Evolutionary conservation across 2,329 filamentous ascomycete species (phyloP).

Genomic region (Botrytis squamosa): DNA sequence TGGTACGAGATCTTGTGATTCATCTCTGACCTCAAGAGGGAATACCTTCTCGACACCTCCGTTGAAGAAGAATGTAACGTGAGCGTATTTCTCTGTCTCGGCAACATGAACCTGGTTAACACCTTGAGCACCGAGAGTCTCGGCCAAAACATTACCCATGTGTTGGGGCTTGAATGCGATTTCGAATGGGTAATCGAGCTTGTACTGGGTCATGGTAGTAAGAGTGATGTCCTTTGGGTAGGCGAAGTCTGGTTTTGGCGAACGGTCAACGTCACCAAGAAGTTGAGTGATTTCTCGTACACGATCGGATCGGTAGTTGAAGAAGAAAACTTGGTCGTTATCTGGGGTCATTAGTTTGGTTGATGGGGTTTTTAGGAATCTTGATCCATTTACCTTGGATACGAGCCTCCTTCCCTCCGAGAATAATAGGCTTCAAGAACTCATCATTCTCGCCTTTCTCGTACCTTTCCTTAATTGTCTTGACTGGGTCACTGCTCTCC

Average conservation of each 20-base stretch:
- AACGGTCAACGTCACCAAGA: slow-evolving; percentile 87
- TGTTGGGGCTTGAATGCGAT: slow-evolving; percentile 90
- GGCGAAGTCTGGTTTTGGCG: slow-evolving; percentile 83
- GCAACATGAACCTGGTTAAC: slow-evolving; percentile 94
- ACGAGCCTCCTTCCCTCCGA: slow-evolving; percentile 80
- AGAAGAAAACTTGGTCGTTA: slow-evolving; percentile 95
- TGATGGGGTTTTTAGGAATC: background rate
- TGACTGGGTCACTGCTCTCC: slow-evolving; percentile 77
- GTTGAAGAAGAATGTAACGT: slow-evolving; percentile 99
- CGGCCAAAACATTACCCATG: slow-evolving; percentile 97
- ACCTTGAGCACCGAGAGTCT: slow-evolving; percentile 88
- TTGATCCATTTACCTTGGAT: slow-evolving; percentile 65
- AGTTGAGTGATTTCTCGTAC: slow-evolving; percentile 95
- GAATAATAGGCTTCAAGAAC: slow-evolving; percentile 96
- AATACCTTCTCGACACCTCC: slow-evolving; percentile 97
- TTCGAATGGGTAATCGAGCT: slow-evolving; percentile 88
- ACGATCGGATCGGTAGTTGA: slow-evolving; percentile 99
- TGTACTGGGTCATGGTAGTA: slow-evolving; percentile 98
- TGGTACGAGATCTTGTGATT: slow-evolving; percentile 73
- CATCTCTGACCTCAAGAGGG: slow-evolving; percentile 84
- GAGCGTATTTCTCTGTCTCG: slow-evolving; percentile 98
- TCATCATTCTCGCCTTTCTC: slow-evolving; percentile 88
- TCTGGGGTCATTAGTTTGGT: slow-evolving; percentile 51
- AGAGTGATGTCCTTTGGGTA: slow-evolving; percentile 87
- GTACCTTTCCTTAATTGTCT: slow-evolving; percentile 85